Percentiles rank a stretch among this genome's conserved stretches.
These are phyloP conservation scores for Cystobasidium sp. DNA, from an alignment of 1,284 basidiomycete species.

Conservation along the genomic window DNA sequence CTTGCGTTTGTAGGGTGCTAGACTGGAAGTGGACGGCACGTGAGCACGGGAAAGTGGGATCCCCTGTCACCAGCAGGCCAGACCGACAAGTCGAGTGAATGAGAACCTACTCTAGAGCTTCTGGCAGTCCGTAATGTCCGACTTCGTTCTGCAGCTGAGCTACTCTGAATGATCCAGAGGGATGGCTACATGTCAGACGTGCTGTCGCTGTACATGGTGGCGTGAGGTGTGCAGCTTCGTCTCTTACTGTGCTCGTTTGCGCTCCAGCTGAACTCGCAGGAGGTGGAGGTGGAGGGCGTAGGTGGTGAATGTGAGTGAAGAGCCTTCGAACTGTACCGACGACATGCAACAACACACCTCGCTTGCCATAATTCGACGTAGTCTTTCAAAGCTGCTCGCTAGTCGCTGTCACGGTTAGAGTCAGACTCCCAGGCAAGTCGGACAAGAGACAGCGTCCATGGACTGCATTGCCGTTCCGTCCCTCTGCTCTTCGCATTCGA, in stretches of 20 bases:
- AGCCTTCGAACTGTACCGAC: background rate
- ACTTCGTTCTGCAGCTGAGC: conserved; percentile 12
- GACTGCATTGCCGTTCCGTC: too few species aligned
- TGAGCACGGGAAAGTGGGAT: too few species aligned
- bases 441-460: too few species aligned
- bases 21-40: background rate
- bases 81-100: background rate
- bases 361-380: background rate
- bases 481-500: background rate
- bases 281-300: background rate
- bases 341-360: background rate
- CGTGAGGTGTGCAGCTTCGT: background rate
- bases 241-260: conserved; percentile 8
- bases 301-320: background rate
- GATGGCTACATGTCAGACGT: conserved; percentile 7
- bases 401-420: too few species aligned
- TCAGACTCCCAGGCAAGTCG: too few species aligned
- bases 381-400: too few species aligned
- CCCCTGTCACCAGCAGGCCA: background rate
- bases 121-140: conserved; percentile 1
- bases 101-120: background rate
- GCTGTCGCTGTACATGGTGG: background rate
- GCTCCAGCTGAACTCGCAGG: background rate
- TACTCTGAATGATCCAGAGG: background rate
- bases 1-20: conserved; percentile 15